Evolutionary conservation across 331 rosid species (phyloP).

Genomic region (Telfairia occidentalis): DNA sequence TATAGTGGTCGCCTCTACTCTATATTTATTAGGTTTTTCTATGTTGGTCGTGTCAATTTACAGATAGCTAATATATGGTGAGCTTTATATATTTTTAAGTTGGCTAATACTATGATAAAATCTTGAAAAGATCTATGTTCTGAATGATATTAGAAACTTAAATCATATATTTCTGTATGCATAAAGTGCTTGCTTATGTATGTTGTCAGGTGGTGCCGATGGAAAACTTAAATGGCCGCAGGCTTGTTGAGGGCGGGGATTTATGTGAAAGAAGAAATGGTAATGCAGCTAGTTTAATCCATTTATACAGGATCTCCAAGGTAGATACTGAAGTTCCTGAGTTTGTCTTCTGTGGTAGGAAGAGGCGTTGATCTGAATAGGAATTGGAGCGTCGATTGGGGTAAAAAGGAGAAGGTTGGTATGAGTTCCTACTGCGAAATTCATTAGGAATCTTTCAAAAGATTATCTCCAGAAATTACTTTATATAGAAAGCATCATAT

Average conservation of each 20-base stretch:
- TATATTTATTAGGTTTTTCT: background rate
- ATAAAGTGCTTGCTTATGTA: background rate
- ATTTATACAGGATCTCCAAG: conserved; percentile 16
- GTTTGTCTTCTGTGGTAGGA: conserved; percentile 42
- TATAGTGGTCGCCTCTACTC: background rate
- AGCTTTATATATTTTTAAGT: background rate
- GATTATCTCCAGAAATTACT: background rate
- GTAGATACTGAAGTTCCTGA: conserved; percentile 22
- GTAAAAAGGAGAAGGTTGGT: conserved; percentile 89
- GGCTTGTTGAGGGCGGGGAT: conserved; percentile 81
- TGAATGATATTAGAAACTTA: background rate
- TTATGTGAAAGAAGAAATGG: conserved; percentile 92
- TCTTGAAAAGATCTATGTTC: background rate
- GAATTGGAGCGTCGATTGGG: conserved; percentile 99
- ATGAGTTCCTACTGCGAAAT: background rate
- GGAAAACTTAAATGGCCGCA: conserved; percentile 88
- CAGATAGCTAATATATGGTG: background rate
- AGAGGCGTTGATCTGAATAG: conserved; percentile 99
- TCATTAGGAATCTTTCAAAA: background rate
- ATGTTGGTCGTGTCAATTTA: background rate
- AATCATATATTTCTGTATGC: background rate
- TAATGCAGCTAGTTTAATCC: conserved; percentile 8
- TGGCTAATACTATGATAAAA: background rate
- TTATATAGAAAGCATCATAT: background rate
- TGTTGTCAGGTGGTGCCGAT: conserved; percentile 73